Evolutionary conservation across 495 filamentous ascomycete species (phyloP), one percentile per base, ranked within the genome.

Genomic region (Lophiostoma macrostomum): DNA sequence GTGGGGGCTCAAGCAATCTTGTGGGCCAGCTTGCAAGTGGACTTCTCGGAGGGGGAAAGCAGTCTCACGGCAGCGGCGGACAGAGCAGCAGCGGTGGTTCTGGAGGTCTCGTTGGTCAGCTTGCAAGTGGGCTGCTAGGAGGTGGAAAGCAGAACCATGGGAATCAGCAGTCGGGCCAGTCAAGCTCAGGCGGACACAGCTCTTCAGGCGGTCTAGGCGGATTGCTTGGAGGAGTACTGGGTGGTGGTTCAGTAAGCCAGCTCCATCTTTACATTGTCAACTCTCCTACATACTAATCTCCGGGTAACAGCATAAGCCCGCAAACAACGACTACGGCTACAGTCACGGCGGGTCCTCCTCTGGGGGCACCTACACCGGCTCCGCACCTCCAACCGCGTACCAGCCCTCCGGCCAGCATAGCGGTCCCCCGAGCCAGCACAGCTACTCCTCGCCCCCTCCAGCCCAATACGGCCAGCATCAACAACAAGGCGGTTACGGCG

Each of bases 351-450:
- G 49, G 30, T 43, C 47, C 16, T 67, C 67, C 8, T 65, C 63
- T 23, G 50, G 63, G 24, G 64, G 63, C 19, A 63, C 64, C 8
- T 73, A 73, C 32, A 64, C 67, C 13, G 70, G 67, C 22, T 58
- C 64, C 52, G 71, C 71, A n/a, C 71, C 70, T 14, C 64, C 70
- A 12, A 63, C 70, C 1, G 53, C 67, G 13, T 72, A 73, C 35
- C 63, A 71, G 44, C 65, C 67, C 1, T 55, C 61, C n/a, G 56
- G 41, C 11, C 61, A 67, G 22, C 44, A 48, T 30, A 18, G 28
- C 37, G 32, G 39, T 20, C n/a, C 47, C 6, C 35, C 49, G 20
- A 46, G 42, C 40, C 23, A 24, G 25, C 53, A 58, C 30, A 38
- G 25, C 32, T 62, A 54, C 50, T 41, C 49, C 18, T 47, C 50